phyloP scores from a whole-genome alignment of 2,329 filamentous ascomycete species.

The Alternaria arborescens region DNA sequence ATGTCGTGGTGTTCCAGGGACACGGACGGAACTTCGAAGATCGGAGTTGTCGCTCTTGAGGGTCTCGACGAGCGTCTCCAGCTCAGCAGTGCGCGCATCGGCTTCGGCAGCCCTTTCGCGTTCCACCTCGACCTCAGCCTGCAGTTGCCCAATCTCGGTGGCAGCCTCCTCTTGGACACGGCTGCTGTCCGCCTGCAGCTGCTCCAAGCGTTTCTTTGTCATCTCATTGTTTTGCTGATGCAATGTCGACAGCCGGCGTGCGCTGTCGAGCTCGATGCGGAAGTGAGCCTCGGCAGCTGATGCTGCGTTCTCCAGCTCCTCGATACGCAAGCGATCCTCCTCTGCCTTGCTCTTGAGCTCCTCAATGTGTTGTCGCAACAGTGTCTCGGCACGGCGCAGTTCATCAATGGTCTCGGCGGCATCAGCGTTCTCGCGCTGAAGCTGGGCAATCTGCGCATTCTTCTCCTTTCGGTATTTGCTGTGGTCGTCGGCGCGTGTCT shows the following conservation, averaged over 20 bases:
- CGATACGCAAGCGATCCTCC: conserved; percentile 80
- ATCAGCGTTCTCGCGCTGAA: conserved; percentile 90
- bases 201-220: conserved; percentile 73
- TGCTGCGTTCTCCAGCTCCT: conserved; percentile 84
- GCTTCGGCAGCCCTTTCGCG: conserved; percentile 68
- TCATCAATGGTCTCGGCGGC: conserved; percentile 78
- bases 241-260: conserved; percentile 81
- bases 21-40: conserved; percentile 47
- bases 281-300: conserved; percentile 86
- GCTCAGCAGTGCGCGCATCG: conserved; percentile 69
- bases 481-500: conserved; percentile 86
- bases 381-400: conserved; percentile 79
- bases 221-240: conserved; percentile 79
- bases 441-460: conserved; percentile 83
- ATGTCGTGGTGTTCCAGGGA: conserved; percentile 63
- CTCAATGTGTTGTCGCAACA: conserved; percentile 80
- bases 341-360: conserved; percentile 88
- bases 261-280: conserved; percentile 83
- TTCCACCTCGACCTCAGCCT: conserved; percentile 60
- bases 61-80: conserved; percentile 69
- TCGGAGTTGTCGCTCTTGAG: conserved; percentile 64
- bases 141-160: conserved; percentile 60
- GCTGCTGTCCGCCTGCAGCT: conserved; percentile 71
- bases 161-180: conserved; percentile 73
- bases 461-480: conserved; percentile 95